Evolutionary conservation across 2,329 filamentous ascomycete species (phyloP).

Genomic region (Scleromitrula shiraiana): DNA sequence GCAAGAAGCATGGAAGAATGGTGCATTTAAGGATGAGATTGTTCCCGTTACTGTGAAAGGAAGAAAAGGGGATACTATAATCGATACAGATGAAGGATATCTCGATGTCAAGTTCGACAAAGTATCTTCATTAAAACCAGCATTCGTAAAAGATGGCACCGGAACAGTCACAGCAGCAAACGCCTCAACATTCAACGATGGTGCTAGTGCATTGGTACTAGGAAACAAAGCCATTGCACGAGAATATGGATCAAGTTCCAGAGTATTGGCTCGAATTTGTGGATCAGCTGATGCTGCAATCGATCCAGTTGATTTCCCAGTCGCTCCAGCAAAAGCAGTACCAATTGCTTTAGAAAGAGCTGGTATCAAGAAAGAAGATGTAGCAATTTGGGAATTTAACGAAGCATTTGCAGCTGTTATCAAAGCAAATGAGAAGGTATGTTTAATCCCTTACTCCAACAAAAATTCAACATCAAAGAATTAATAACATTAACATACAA

Average conservation of each 20-base stretch:
- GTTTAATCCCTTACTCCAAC: neutral
- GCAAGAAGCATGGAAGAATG: slow-evolving; percentile 78
- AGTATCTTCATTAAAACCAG: slow-evolving; percentile 78
- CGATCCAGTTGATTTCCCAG: slow-evolving; percentile 86
- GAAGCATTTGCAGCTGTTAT: slow-evolving; percentile 96
- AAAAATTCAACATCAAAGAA: too few species aligned
- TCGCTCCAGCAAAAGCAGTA: slow-evolving; percentile 87
- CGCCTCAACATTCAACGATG: slow-evolving; percentile 89
- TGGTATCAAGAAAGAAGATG: slow-evolving; percentile 83
- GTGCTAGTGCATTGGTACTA: slow-evolving; percentile 81
- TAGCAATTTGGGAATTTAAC: slow-evolving; percentile 96
- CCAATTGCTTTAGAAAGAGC: slow-evolving; percentile 82
- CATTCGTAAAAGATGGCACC: slow-evolving; percentile 76
- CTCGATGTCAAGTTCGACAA: slow-evolving; percentile 82
- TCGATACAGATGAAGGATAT: slow-evolving; percentile 83
- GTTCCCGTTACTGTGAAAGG: slow-evolving; percentile 77
- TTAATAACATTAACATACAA: too few species aligned
- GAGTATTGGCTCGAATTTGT: slow-evolving; percentile 81
- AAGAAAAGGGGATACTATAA: slow-evolving; percentile 72
- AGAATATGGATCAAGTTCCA: slow-evolving; percentile 67
- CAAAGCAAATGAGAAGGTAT: slow-evolving; percentile 82
- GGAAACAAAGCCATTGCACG: slow-evolving; percentile 73
- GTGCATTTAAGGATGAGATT: slow-evolving; percentile 83
- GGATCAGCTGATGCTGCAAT: slow-evolving; percentile 83
- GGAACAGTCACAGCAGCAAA: slow-evolving; percentile 94